A percentile compares a stretch with the other conserved stretches of the same genome.
These are phyloP conservation scores for Ceratocystiopsis minuta DNA, from an alignment of 2,329 filamentous ascomycete species.

Conservation along the genomic window DNA sequence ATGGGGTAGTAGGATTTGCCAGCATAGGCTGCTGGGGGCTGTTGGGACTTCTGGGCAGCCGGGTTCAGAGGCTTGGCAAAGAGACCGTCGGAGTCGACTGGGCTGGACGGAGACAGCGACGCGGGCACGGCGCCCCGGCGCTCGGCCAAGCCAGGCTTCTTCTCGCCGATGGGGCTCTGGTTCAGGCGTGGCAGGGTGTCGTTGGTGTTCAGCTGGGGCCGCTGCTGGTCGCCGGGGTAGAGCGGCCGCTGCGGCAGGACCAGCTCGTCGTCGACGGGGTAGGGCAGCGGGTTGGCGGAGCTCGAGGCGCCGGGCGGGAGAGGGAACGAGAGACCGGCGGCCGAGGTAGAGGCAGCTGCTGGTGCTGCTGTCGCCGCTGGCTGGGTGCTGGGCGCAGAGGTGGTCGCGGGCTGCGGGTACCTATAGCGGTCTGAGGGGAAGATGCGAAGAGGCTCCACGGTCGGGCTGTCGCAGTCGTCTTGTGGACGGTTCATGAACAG, in stretches of 20 bases:
- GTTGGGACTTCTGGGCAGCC: slow-evolving; percentile 6
- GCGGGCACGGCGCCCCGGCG: slow-evolving; percentile 66
- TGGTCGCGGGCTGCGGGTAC: slow-evolving; percentile 30
- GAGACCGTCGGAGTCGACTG: slow-evolving; percentile 58
- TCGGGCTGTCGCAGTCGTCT: slow-evolving; percentile 48
- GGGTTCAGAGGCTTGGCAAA: slow-evolving; percentile 48
- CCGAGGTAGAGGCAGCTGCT: slow-evolving; percentile 19
- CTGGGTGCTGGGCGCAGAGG: slow-evolving; percentile 11
- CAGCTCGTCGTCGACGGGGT: slow-evolving; percentile 51
- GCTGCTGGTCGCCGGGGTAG: slow-evolving; percentile 24
- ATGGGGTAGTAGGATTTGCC: slow-evolving; percentile 40
- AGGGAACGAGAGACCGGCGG: slow-evolving; percentile 30
- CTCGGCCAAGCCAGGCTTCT: slow-evolving; percentile 54
- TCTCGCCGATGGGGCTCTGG: slow-evolving; percentile 30
- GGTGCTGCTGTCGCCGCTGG: slow-evolving; percentile 18
- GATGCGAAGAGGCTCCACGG: slow-evolving; percentile 69
- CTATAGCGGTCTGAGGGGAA: slow-evolving; percentile 42
- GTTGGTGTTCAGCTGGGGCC: slow-evolving; percentile 21
- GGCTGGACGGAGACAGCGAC: slow-evolving; percentile 63
- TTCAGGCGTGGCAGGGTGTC: slow-evolving; percentile 37
- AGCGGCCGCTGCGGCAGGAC: slow-evolving; percentile 24
- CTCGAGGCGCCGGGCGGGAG: slow-evolving; percentile 52
- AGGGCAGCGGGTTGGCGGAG: slow-evolving; percentile 49
- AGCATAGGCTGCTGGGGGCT: slow-evolving; percentile 20
- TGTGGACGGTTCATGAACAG: slow-evolving; percentile 51